A percentile compares a stretch with the other conserved stretches of the same genome.
Conservation (phyloP, 257 asterid genomes). For the Voacanga thouarsii region DNA sequence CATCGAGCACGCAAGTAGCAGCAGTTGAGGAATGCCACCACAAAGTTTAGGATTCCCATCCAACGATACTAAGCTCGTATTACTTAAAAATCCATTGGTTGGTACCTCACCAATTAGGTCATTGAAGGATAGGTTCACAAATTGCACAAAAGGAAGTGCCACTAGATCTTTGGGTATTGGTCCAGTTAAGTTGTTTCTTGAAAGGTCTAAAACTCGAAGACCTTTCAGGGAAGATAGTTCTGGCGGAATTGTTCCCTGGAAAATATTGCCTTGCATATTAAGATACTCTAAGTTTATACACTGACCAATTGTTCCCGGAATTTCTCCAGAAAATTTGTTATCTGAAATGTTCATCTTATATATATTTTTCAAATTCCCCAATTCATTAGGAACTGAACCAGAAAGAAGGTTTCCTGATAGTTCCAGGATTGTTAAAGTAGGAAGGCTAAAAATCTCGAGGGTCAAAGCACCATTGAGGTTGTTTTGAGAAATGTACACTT, state of each 20-base stretch:
- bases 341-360: conserved; percentile 12
- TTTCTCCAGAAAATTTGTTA: conserved; percentile 18
- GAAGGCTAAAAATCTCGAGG: conserved; percentile 11
- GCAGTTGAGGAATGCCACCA: conserved; percentile 25
- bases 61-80: conserved; percentile 15
- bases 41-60: conserved; percentile 30
- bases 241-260: conserved; percentile 20
- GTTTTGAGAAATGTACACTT: conserved; percentile 13
- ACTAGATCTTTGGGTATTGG: conserved; percentile 17
- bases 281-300: conserved; percentile 17
- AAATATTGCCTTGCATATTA: conserved; percentile 9
- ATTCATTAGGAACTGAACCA: conserved; percentile 17
- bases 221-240: conserved; percentile 16
- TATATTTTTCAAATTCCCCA: conserved; percentile 11
- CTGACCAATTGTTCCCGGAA: conserved; percentile 17
- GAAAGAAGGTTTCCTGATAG: conserved; percentile 10
- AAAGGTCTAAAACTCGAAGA: conserved; percentile 22
- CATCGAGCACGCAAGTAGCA: conserved; percentile 16
- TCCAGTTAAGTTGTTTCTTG: conserved; percentile 23
- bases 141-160: conserved; percentile 17
- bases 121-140: conserved; percentile 25
- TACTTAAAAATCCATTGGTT: conserved; percentile 12
- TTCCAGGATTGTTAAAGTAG: conserved; percentile 8
- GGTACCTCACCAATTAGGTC: conserved; percentile 23
- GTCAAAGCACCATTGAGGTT: conserved; percentile 17